Base-by-base conservation (phyloP, 345 rosid species). In the Lenwebbia sp. region DNA sequence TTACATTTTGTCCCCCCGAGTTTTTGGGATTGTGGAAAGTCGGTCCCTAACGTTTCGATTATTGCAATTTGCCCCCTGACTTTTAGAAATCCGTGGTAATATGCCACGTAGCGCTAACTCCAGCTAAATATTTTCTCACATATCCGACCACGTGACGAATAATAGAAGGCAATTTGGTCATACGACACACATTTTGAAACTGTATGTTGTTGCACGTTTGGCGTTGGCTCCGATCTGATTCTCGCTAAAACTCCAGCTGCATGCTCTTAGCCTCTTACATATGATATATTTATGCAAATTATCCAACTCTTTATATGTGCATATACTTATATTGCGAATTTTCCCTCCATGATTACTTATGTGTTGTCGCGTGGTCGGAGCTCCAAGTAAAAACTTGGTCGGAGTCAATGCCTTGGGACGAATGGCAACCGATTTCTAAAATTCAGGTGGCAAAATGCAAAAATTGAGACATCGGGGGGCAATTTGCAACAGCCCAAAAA, bases 161-260 rank as follows among this genome's bases (percentile, higher is more conserved):
- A n/a, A 5, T 60, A 62, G 40, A 28, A 62, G 22, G 22, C 30
- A 37, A 62, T 3, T 30, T 28, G 6, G 75, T 28, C 40, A 1
- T 0, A 4, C 53, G 14, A 47, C 50, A 47, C 1, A 62, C 7
- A 62, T 14, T 30, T 28, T 10, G 30, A 10, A 14, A 14, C 0
- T 14, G 0, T 14, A 28, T n/a, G 6, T 7, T 37, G 15, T 14
- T 62, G 0, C 5, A 1, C 2, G 3, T 62, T 62, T 28, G 0
- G 0, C 7, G 30, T 30, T 19, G 2, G 3, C 41, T 15, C 11
- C 11, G 10, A 62, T 30, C 0, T 30, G 7, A 62, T 62, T 30
- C 22, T 62, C 12, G 0, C 0, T 2, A 0, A 1, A 28, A 14
- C 22, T 15, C 28, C 9, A 62, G 4, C 75, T 5, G 7, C 75